Conservation (phyloP, 2,329 filamentous ascomycete genomes). For the Botryotinia globosa region DNA sequence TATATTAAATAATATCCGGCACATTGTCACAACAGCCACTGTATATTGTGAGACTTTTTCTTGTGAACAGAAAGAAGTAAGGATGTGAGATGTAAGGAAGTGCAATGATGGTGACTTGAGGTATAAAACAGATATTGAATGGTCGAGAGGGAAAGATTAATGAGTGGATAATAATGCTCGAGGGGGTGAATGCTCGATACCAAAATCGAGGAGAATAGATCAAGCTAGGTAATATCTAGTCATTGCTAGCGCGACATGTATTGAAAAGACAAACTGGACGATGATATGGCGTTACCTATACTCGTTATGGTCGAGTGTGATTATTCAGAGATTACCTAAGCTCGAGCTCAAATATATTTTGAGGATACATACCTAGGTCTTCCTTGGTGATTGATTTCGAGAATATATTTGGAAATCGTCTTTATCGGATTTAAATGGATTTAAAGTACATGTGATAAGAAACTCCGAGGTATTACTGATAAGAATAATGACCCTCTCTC, state of each 20-base stretch:
- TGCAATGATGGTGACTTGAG: not conserved
- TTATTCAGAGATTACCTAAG: not conserved
- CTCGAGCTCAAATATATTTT: not conserved
- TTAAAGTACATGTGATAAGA: not conserved
- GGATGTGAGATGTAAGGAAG: not conserved
- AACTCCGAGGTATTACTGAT: not conserved
- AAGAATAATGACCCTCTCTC: not conserved
- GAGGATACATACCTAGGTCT: not conserved
- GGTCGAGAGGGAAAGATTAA: not conserved
- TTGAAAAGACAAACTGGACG: not conserved
- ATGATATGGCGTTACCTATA: not conserved
- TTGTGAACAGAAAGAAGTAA: not conserved
- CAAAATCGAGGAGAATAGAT: not conserved
- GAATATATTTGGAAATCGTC: not conserved
- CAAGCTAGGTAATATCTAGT: not conserved
- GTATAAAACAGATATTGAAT: not conserved
- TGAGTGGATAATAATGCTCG: not conserved
- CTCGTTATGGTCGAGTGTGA: not conserved
- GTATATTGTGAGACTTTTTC: not conserved
- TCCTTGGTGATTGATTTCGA: not conserved
- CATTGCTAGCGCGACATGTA: not conserved
- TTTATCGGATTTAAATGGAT: not conserved
- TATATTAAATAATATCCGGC: constrained; percentile 8
- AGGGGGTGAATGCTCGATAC: not conserved
- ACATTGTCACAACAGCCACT: not conserved